A percentile compares a stretch with the other conserved stretches of the same genome.
Conservation (phyloP, 23 red algal species). For the Pyropia haitanensis region DNA sequence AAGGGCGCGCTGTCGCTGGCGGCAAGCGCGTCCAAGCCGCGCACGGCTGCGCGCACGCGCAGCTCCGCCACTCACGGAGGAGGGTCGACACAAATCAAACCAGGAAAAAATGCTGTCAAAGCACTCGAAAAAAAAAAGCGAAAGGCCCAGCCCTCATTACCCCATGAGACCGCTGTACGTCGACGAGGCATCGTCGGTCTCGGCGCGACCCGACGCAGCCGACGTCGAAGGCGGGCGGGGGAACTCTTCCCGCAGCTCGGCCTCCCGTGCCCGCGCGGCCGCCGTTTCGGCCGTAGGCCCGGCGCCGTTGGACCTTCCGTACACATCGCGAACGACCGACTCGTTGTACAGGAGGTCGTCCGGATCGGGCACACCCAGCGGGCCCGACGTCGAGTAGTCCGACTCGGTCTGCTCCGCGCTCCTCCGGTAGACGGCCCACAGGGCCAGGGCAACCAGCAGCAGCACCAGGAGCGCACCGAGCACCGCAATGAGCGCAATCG, state of each 20-base stretch:
- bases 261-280: too few species aligned
- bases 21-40: too few species aligned
- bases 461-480: constrained; percentile 29
- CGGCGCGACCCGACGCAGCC: constrained; percentile 23
- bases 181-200: constrained; percentile 46
- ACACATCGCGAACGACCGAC: constrained; percentile 61
- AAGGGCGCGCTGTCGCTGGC: too few species aligned
- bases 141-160: too few species aligned
- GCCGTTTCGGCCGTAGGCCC: too few species aligned
- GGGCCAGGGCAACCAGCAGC: constrained; percentile 33
- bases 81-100: too few species aligned
- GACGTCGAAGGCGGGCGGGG: constrained; percentile 58
- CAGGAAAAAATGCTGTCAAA: too few species aligned
- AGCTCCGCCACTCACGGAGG: too few species aligned
- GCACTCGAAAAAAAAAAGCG: too few species aligned
- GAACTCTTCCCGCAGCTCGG: constrained; percentile 31
- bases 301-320: constrained; percentile 17
- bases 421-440: constrained; percentile 18
- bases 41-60: too few species aligned
- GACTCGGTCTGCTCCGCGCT: constrained; percentile 30
- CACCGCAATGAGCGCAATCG: constrained; percentile 47
- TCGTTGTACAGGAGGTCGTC: constrained; percentile 64
- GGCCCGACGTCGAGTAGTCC: constrained; percentile 51
- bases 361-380: constrained; percentile 47
- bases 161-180: constrained; percentile 12